Base-by-base conservation (phyloP, 495 filamentous ascomycete species). In the Aspergillus ellipticus region DNA sequence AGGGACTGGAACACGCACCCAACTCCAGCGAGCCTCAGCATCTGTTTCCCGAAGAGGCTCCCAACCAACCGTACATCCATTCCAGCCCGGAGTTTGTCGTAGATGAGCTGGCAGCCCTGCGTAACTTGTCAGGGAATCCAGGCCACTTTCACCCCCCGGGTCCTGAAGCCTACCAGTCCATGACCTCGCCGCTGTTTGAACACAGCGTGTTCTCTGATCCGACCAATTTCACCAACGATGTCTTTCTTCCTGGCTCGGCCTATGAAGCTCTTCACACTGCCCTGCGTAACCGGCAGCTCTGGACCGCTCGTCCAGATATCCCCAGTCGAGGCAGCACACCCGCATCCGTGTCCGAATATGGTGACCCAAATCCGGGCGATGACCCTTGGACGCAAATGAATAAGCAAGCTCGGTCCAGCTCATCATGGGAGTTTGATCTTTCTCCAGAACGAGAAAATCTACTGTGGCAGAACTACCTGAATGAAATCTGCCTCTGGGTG, bases 401-500 rank as follows among this genome's bases (percentile, higher is more conserved):
- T 13, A 52, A 26, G 42, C 39, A 29, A 41, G 26, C 55, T n/a
- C 57, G 42, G 2, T 43, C 58, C 13, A 56, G 61, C 7, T 7
- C 24, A 17, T 10, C 55, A n/a, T 56, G 63, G 17, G 49, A 51
- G 16, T 66, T 70, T 56, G 60, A 65, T 11, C 37, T 70, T 0
- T 64, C 64, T 2, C 58, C 67, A 6, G 67, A 68, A 15, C 53
- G 67, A 20, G 69, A 70, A 46, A 66, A 71, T 49, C 28, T 68
- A 7, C 59, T 74, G 29, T 71, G 73, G 64, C 68, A 72, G 55
- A 79, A 77, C 41, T 77, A 73, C 59, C 60, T 78, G 33, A 65
- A 71, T 19, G 66, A 76, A 47, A 70, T 76, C 2, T 74, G 74
- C 24, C 66, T 72, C 41, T 77, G 75, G 65, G 68, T 71, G 21